Percentiles rank a stretch among this genome's conserved stretches.
Evolutionary conservation across 106 monocot species (phyloP).

Genomic region (Xerophyta viscosa): DNA sequence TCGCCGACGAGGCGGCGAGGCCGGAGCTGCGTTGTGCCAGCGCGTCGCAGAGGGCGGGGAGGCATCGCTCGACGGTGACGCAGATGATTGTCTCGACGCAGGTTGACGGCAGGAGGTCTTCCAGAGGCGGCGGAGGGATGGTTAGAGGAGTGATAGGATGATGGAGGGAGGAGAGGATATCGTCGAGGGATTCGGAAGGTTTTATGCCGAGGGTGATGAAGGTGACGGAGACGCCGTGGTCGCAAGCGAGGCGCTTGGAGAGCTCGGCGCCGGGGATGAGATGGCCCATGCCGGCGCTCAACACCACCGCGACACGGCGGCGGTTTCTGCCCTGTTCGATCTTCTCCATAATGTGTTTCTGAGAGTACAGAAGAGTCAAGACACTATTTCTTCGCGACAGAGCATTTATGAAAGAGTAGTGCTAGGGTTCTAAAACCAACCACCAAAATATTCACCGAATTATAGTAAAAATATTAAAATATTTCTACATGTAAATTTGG

Average conservation of each 20-base stretch:
- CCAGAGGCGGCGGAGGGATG: conserved; percentile 8
- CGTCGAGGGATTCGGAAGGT: conserved; percentile 1
- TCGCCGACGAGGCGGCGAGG: conserved; percentile 24
- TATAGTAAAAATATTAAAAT: no score
- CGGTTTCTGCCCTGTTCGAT: no score
- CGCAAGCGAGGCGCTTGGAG: conserved; percentile 28
- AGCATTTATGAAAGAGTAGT: no score
- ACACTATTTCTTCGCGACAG: no score
- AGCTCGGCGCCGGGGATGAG: conserved; percentile 48
- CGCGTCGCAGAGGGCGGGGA: conserved; percentile 18
- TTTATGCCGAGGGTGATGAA: conserved; percentile 18
- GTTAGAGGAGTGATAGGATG: conserved; percentile 3
- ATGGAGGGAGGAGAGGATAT: conserved; percentile 23
- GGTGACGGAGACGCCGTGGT: conserved; percentile 42
- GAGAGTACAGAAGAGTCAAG: no score
- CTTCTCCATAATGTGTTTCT: no score
- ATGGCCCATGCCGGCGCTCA: conserved; percentile 59
- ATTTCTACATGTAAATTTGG: no score
- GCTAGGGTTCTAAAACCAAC: no score
- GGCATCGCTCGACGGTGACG: conserved; percentile 4
- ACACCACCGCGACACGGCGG: conserved; percentile 31
- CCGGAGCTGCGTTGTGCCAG: background rate
- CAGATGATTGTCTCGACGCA: conserved; percentile 4
- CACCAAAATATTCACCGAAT: no score
- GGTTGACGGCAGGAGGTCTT: conserved; percentile 11